phyloP scores from a whole-genome alignment of 2,329 filamentous ascomycete genomes.

The Pseudopyrenochaeta lycopersici region DNA sequence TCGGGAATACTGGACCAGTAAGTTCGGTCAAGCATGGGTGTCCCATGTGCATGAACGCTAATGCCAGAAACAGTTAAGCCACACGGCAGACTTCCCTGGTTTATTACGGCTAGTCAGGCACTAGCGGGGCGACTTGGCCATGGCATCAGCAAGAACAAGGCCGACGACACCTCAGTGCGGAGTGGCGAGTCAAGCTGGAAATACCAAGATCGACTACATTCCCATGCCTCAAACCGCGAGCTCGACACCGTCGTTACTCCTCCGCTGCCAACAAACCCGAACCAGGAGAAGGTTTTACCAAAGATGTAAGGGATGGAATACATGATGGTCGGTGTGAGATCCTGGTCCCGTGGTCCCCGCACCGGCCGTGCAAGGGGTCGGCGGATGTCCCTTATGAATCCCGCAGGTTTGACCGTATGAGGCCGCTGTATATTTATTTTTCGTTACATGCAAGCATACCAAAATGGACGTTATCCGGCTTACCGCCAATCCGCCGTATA shows the following conservation, averaged over 20 bases:
- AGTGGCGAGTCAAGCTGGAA: slow-evolving; percentile 35
- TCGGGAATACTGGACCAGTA: slow-evolving; percentile 83
- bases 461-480: neutral
- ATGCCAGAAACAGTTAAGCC: slow-evolving; percentile 38
- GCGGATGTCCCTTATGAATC: neutral
- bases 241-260: slow-evolving; percentile 37
- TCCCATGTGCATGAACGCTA: slow-evolving; percentile 14
- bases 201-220: slow-evolving; percentile 33
- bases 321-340: neutral
- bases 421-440: neutral
- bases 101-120: slow-evolving; percentile 36
- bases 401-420: neutral
- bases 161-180: slow-evolving; percentile 33
- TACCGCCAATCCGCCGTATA: neutral
- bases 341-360: neutral
- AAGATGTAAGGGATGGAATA: slow-evolving; percentile 18
- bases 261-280: slow-evolving; percentile 32
- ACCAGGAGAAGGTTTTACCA: slow-evolving; percentile 39
- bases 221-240: slow-evolving; percentile 38
- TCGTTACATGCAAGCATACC: neutral
- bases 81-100: slow-evolving; percentile 45
- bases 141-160: slow-evolving; percentile 12
- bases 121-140: slow-evolving; percentile 33
- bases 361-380: neutral
- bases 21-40: slow-evolving; percentile 32